Conservation (phyloP, 164 flowering plant genomes). For the Malania oleifera region DNA sequence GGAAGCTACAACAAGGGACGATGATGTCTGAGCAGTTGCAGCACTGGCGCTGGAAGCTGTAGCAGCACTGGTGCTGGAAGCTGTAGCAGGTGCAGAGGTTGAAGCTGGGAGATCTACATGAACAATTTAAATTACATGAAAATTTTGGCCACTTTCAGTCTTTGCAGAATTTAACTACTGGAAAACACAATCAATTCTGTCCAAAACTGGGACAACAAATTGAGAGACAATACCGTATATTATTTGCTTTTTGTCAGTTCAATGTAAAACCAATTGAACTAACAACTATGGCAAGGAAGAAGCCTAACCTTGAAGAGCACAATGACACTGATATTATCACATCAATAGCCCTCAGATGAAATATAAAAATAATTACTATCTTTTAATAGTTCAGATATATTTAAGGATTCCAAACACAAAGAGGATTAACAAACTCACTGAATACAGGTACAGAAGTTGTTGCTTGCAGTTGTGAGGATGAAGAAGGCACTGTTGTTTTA, state of each 20-base stretch:
- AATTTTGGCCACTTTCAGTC: background rate
- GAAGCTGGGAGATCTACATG: conserved; percentile 40
- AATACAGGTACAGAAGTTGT: conserved; percentile 38
- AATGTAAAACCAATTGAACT: too few species aligned
- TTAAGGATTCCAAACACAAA: background rate
- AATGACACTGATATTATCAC: conserved; percentile 1
- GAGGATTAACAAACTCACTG: conserved; percentile 31
- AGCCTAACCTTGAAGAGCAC: background rate
- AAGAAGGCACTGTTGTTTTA: conserved; percentile 30
- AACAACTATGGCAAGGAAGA: too few species aligned
- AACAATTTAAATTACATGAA: background rate
- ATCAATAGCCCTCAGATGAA: background rate
- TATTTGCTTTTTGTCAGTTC: too few species aligned
- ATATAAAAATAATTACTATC: background rate
- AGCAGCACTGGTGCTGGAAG: conserved; percentile 32
- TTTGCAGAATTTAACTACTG: background rate
- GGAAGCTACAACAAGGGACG: conserved; percentile 51
- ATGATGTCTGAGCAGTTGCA: conserved; percentile 48
- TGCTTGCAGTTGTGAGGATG: conserved; percentile 38
- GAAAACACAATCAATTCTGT: background rate
- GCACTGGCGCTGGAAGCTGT: conserved; percentile 33
- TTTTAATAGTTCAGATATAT: background rate
- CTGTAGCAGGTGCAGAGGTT: conserved; percentile 37
- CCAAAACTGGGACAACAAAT: too few species aligned
- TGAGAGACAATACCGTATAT: too few species aligned